Conservation (phyloP, 2,329 filamentous ascomycete species). For the Botrytis deweyae region DNA sequence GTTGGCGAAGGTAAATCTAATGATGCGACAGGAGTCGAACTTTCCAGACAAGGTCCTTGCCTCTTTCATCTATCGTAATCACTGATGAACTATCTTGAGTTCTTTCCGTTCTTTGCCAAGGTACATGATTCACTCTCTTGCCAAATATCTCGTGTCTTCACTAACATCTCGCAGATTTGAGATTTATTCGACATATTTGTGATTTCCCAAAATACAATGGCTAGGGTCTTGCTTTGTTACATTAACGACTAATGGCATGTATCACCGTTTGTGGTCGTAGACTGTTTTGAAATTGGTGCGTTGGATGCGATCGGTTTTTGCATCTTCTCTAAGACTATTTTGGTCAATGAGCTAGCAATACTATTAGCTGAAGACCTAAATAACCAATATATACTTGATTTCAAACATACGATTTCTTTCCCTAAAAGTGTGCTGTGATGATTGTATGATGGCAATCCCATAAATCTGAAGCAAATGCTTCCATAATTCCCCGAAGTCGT, state of each 20-base stretch:
- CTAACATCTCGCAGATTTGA: neutral
- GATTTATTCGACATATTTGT: neutral
- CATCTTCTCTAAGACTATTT: neutral
- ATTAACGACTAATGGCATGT: neutral
- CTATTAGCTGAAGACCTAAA: neutral
- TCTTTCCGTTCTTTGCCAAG: neutral
- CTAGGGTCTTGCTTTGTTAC: neutral
- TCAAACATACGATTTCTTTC: neutral
- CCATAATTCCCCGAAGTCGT: neutral
- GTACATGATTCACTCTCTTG: neutral
- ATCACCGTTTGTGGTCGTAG: neutral
- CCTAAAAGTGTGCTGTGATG: neutral
- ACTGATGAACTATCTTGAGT: neutral
- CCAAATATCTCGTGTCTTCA: neutral
- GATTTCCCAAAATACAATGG: neutral
- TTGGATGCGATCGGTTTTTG: constrained; percentile 8
- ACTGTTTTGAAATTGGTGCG: neutral
- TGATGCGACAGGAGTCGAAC: constrained; percentile 1
- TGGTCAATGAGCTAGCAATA: constrained; percentile 3
- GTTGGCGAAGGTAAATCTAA: neutral
- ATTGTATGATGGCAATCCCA: neutral
- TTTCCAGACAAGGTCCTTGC: constrained; percentile 4
- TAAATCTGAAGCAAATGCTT: neutral
- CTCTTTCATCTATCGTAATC: neutral
- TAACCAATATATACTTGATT: neutral